phyloP scores from a whole-genome alignment of 805 yeast genomes.

The Ogataea pignaliae region DNA sequence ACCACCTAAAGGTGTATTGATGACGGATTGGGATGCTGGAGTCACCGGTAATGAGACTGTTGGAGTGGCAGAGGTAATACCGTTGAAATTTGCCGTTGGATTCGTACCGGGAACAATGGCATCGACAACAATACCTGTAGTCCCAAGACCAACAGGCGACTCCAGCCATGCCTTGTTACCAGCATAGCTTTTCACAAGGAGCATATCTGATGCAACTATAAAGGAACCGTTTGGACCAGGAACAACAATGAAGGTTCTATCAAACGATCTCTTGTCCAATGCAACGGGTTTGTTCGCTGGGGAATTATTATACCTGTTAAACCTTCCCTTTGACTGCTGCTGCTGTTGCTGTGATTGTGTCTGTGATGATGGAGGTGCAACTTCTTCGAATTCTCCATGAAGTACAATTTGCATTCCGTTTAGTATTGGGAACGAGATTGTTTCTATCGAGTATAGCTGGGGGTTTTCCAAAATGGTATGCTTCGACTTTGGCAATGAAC shows the following conservation, averaged over 20 bases:
- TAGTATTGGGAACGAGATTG: slow-evolving; percentile 64
- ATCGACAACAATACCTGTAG: too few relatives aligned
- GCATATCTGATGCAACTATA: slow-evolving; percentile 82
- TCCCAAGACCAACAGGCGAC: background rate
- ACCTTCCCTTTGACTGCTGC: slow-evolving; percentile 7
- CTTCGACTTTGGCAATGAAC: slow-evolving; percentile 69
- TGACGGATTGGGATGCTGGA: background rate
- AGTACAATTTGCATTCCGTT: slow-evolving; percentile 73
- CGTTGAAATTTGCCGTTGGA: slow-evolving; percentile 7
- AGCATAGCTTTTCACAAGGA: slow-evolving; percentile 60
- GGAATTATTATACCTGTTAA: slow-evolving; percentile 22
- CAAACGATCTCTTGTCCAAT: slow-evolving; percentile 70
- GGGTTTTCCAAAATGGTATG: slow-evolving; percentile 68
- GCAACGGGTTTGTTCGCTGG: slow-evolving; percentile 20
- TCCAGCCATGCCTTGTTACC: slow-evolving; percentile 53
- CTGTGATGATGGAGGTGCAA: slow-evolving; percentile 44
- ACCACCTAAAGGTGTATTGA: background rate
- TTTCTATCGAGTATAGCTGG: slow-evolving; percentile 67
- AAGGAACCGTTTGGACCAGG: slow-evolving; percentile 64
- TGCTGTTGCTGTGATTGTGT: slow-evolving; percentile 3
- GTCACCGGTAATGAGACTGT: slow-evolving; percentile 2
- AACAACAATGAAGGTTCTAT: slow-evolving; percentile 74
- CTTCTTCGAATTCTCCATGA: slow-evolving; percentile 84
- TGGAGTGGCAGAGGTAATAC: slow-evolving; percentile 9
- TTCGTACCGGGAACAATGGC: background rate